These are phyloP conservation scores for Borovskyia barvae DNA, from an alignment of 208 protist genomes.

Conservation along the genomic window DNA sequence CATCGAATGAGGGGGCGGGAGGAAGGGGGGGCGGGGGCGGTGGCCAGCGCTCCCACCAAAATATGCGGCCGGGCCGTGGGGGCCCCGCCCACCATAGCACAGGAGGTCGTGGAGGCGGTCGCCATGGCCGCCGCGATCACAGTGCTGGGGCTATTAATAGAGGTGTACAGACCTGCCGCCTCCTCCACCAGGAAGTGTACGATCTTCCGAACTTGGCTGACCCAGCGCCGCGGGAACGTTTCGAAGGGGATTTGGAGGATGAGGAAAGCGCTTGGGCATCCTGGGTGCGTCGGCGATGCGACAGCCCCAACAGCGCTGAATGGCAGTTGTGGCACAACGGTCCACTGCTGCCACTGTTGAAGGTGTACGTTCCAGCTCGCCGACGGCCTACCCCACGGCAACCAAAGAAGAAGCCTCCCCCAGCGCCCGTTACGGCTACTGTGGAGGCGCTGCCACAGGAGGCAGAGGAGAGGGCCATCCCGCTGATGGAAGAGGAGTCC, in stretches of 20 bases:
- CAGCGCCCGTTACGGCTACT: background rate
- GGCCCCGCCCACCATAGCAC: too few species aligned
- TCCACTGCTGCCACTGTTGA: slow-evolving; percentile 44
- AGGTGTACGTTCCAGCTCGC: slow-evolving; percentile 42
- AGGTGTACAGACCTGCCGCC: slow-evolving; percentile 20
- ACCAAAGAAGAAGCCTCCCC: background rate
- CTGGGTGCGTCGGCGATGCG: slow-evolving; percentile 57
- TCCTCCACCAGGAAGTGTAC: slow-evolving; percentile 56
- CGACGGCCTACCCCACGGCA: slow-evolving; percentile 20
- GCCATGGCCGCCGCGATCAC: background rate
- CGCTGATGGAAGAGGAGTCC: background rate
- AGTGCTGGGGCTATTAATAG: background rate
- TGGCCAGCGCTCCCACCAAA: background rate
- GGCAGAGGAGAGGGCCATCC: background rate
- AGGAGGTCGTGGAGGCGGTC: too few species aligned
- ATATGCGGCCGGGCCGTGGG: background rate
- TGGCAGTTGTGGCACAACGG: slow-evolving; percentile 87
- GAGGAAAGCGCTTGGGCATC: slow-evolving; percentile 40
- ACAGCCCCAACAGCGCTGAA: slow-evolving; percentile 78
- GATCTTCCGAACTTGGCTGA: slow-evolving; percentile 47
- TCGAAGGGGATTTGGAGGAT: slow-evolving; percentile 40
- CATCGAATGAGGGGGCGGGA: background rate
- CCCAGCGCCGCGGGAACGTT: slow-evolving; percentile 26
- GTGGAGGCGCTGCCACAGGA: background rate
- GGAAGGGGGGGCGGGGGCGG: slow-evolving; percentile 2